These are phyloP conservation scores for Colletotrichum eremochloae DNA, from an alignment of 2,329 filamentous ascomycete species.

Conservation along the genomic window DNA sequence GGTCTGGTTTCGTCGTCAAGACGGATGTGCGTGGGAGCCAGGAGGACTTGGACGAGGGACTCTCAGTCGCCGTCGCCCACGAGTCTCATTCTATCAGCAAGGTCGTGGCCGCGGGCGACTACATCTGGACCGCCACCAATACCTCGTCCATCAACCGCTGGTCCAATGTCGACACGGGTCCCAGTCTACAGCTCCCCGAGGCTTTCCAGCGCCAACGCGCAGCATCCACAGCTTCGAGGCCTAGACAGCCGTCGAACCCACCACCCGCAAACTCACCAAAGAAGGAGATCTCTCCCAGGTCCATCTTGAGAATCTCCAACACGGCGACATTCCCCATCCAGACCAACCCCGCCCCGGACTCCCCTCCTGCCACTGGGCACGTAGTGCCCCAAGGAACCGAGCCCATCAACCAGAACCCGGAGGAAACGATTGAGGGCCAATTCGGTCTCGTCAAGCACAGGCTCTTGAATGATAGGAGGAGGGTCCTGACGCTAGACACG, in stretches of 20 bases:
- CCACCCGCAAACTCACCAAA: constrained; percentile 55
- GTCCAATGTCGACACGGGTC: constrained; percentile 85
- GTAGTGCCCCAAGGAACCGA: constrained; percentile 50
- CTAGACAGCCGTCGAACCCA: constrained; percentile 50
- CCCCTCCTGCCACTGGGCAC: constrained; percentile 52
- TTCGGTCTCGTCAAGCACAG: constrained; percentile 95
- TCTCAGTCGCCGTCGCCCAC: constrained; percentile 91
- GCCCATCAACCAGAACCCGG: constrained; percentile 76
- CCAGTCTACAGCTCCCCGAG: constrained; percentile 76
- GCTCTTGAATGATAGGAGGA: constrained; percentile 89
- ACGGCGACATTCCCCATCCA: constrained; percentile 80
- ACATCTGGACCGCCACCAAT: constrained; percentile 91
- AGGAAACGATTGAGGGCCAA: constrained; percentile 92
- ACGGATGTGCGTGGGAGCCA: constrained; percentile 85
- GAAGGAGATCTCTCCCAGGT: constrained; percentile 80
- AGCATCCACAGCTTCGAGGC: constrained; percentile 52
- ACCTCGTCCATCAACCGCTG: constrained; percentile 94
- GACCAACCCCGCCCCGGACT: constrained; percentile 66
- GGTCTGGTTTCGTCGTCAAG: constrained; percentile 94
- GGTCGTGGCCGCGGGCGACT: constrained; percentile 76
- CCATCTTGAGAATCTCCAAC: constrained; percentile 86
- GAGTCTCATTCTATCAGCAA: constrained; percentile 87
- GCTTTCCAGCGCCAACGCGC: constrained; percentile 63
- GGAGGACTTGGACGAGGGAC: constrained; percentile 81
- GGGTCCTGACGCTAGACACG: constrained; percentile 92